phyloP scores from a whole-genome alignment of 2,329 filamentous ascomycete species.

The Sclerotinia subarctica region DNA sequence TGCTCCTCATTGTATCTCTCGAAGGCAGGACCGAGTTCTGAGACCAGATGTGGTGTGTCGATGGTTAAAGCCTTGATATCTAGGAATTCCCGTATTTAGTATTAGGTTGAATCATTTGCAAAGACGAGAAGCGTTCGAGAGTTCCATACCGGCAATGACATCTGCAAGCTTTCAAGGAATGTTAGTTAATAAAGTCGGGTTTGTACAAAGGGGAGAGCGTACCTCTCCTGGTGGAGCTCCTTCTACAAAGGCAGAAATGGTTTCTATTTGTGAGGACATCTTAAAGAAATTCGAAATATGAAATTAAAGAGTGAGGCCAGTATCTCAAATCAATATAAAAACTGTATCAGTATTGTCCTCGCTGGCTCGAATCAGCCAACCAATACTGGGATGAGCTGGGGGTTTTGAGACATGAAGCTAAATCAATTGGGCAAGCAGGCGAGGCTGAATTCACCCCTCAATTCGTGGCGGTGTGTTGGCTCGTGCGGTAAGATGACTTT shows the following conservation, averaged over 20 bases:
- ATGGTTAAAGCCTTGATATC: conserved; percentile 86
- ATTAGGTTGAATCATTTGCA: neutral
- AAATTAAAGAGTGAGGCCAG: neutral
- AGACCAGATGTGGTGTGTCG: conserved; percentile 63
- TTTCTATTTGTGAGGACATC: conserved; percentile 48
- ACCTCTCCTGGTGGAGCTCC: conserved; percentile 96
- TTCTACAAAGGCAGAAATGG: conserved; percentile 83
- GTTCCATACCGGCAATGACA: conserved; percentile 71
- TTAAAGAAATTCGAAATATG: neutral
- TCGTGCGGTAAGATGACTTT: neutral
- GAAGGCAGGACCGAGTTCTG: conserved; percentile 77
- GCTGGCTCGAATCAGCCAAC: conserved; percentile 15
- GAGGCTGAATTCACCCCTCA: conserved; percentile 14
- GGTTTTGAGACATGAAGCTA: conserved; percentile 14
- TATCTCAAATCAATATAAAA: conserved; percentile 7
- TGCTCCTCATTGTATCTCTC: conserved; percentile 96
- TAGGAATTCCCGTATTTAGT: conserved; percentile 40
- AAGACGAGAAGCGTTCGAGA: neutral
- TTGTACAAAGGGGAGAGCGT: conserved; percentile 36
- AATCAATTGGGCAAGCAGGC: conserved; percentile 15
- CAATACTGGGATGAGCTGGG: neutral
- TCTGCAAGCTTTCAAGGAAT: conserved; percentile 66
- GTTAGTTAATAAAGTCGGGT: conserved; percentile 26
- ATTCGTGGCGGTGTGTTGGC: conserved; percentile 11
- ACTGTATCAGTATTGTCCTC: neutral